phyloP scores from a whole-genome alignment of 352 stramenopile species.

The Pythium myriotylum region DNA sequence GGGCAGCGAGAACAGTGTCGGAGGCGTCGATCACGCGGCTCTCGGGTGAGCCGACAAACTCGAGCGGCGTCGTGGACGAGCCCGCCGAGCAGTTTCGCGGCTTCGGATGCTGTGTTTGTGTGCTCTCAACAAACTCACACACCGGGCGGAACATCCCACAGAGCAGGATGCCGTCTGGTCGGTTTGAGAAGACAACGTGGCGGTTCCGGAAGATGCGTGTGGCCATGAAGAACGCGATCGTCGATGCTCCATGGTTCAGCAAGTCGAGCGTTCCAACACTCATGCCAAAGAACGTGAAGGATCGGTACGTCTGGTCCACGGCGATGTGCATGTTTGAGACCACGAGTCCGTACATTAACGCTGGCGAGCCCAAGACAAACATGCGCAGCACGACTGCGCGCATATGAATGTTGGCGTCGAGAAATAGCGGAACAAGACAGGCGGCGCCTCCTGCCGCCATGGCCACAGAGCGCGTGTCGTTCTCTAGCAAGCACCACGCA shows the following conservation, averaged over 20 bases:
- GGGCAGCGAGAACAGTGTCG: not conserved
- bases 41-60: not conserved
- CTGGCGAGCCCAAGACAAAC: not conserved
- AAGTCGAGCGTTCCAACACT: not conserved
- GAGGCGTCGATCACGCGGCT: not conserved
- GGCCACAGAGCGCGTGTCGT: constrained; percentile 1
- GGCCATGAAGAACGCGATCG: constrained; percentile 5
- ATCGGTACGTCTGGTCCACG: not conserved
- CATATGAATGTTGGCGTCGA: constrained; percentile 7
- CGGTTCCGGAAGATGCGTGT: not conserved
- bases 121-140: not conserved
- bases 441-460: not conserved
- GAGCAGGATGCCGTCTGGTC: not conserved
- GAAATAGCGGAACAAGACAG: not conserved
- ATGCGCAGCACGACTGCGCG: not conserved
- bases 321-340: not conserved
- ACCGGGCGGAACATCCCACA: not conserved
- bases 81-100: not conserved
- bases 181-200: constrained; percentile 5
- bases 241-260: not conserved
- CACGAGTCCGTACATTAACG: not conserved
- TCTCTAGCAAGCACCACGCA: constrained; percentile 1
- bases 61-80: not conserved
- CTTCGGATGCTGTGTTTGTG: too few relatives aligned
- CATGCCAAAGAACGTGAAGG: not conserved